Evolutionary conservation across 2,329 filamentous ascomycete genomes (phyloP), one percentile per base, ranked within the genome.

Genomic region (Xylariaceae sp.): DNA sequence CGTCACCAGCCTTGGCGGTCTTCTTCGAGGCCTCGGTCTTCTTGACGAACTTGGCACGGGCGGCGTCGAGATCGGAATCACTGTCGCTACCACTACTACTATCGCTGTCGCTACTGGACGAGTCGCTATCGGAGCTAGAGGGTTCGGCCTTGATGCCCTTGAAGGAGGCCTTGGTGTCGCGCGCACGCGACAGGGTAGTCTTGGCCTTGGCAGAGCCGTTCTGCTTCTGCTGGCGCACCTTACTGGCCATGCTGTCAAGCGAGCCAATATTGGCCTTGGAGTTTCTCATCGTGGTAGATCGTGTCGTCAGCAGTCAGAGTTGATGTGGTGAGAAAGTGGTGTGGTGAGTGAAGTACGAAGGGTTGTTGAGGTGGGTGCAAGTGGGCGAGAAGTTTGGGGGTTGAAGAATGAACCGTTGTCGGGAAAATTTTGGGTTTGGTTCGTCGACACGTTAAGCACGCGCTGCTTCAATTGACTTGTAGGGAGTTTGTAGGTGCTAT

Each of bases 71-170:
- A 47, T 57, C 58, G 11, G 4, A 42, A n/a, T 68, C 64, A n/a
- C 65, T 68, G 11, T 68, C 64, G 17, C 65, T 68, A 13, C 69
- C 74, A 55, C 71, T 72, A 57, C 71, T 70, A 57, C 71, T 73
- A 56, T 71, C 70, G 56, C 71, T 75, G 56, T 71, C 70, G 57
- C 71, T 75, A 47, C 63, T 62, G 52, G 75, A 73, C 42, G 74
- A 67, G 58, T 61, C 68, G 55, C 70, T 71, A 63, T 56, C 53
- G 51, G 58, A 61, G 37, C 48, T 57, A 65, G 76, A 76, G 58
- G 73, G 59, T n/a, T 61, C 57, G 42, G 65, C 56, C 11, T 58
- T 61, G 48, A 63, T 59, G 54, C 51, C 59, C 53, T 68, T 67
- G 52, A 59, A 49, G 7, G 54, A 44, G 17, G 62, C 66, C 15